Evolutionary conservation across 2,329 filamentous ascomycete species (phyloP).

Genomic region (Arthrobotrys iridis): DNA sequence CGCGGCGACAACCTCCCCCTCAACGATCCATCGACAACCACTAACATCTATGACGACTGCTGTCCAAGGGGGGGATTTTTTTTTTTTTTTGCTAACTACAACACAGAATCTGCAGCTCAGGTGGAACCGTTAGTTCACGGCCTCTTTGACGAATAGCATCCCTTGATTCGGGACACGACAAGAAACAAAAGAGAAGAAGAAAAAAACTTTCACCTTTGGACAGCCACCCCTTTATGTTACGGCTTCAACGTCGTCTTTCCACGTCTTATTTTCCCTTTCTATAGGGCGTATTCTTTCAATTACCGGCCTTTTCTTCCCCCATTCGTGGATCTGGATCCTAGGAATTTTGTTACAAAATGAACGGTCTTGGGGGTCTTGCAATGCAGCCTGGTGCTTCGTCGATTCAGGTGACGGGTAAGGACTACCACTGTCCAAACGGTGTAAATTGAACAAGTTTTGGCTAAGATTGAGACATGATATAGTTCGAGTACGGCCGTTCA

Average conservation of each 20-base stretch:
- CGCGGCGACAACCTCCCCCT: conserved; percentile 1
- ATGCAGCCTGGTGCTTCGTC: conserved; percentile 49
- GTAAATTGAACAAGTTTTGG: background rate
- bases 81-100: background rate
- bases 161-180: no score
- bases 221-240: conserved; percentile 47
- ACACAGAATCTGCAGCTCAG: background rate
- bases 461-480: background rate
- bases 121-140: conserved; percentile 18
- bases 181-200: background rate
- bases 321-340: conserved; percentile 18
- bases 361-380: conserved; percentile 8
- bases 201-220: background rate
- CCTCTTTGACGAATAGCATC: conserved; percentile 32
- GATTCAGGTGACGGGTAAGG: conserved; percentile 51
- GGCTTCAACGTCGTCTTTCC: conserved; percentile 1
- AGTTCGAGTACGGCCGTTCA: conserved; percentile 78
- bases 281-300: background rate
- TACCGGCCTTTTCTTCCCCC: background rate
- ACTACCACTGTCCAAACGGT: background rate
- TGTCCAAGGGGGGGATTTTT: background rate
- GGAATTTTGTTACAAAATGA: conserved; percentile 9
- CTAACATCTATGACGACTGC: background rate
- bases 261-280: background rate
- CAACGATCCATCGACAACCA: conserved; percentile 5